phyloP scores from a whole-genome alignment of 139 green algal genomes.

The Desmodesmus armatus region DNA sequence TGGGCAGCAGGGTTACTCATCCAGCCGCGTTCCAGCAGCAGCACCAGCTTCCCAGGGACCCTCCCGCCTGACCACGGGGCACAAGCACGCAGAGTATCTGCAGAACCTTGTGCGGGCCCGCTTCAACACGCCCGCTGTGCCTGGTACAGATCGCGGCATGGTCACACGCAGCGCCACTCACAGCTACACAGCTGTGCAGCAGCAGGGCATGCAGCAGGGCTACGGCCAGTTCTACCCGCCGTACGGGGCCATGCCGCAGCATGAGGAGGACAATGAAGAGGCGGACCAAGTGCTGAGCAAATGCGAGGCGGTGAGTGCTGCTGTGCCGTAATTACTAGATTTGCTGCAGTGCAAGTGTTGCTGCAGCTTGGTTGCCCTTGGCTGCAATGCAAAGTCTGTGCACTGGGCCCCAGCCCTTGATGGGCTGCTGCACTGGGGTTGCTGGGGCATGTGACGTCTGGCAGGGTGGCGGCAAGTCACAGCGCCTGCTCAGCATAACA shows the following conservation, averaged over 20 bases:
- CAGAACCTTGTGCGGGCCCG: not conserved
- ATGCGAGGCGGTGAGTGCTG: constrained; percentile 35
- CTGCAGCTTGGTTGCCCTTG: not conserved
- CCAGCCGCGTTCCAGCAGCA: no score
- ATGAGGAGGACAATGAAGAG: not conserved
- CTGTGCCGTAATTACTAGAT: not conserved
- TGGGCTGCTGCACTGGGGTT: not conserved
- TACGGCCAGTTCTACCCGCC: not conserved
- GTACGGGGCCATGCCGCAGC: not conserved
- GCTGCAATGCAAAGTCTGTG: not conserved
- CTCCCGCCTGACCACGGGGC: constrained; percentile 34
- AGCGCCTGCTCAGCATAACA: not conserved
- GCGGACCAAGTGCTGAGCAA: constrained; percentile 48
- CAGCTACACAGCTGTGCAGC: not conserved
- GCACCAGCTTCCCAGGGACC: constrained; percentile 1
- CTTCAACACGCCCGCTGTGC: not conserved
- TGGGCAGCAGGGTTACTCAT: no score
- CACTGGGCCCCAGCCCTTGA: not conserved
- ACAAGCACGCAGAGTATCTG: constrained; percentile 34
- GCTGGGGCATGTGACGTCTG: not conserved
- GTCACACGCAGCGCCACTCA: constrained; percentile 1
- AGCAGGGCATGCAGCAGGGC: not conserved
- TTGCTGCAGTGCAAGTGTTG: not conserved
- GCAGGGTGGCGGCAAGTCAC: no score
- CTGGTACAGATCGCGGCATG: not conserved